Percentiles rank a stretch among this genome's conserved stretches.
phyloP scores from a whole-genome alignment of 768 basidiomycete genomes.

The Boletus sp. region DNA sequence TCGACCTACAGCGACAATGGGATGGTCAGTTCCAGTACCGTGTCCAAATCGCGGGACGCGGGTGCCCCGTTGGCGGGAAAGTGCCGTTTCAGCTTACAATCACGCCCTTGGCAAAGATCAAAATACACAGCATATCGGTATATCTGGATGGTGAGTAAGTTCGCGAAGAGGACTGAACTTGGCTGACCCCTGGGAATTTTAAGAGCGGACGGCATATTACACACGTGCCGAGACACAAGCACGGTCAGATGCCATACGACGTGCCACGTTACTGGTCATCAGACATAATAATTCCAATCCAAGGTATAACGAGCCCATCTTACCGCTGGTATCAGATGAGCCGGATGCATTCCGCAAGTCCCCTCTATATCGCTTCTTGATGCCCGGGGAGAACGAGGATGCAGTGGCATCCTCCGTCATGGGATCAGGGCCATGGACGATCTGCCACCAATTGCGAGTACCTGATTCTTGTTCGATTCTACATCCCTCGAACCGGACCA shows the following conservation, averaged over 20 bases:
- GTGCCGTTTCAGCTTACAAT: slow-evolving; percentile 79
- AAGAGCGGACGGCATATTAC: slow-evolving; percentile 82
- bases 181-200: background rate
- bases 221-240: slow-evolving; percentile 63
- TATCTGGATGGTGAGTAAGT: slow-evolving; percentile 70
- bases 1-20: slow-evolving; percentile 88
- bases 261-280: slow-evolving; percentile 61
- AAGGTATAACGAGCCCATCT: slow-evolving; percentile 55
- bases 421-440: slow-evolving; percentile 86
- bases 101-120: slow-evolving; percentile 81
- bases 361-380: slow-evolving; percentile 55
- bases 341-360: slow-evolving; percentile 60
- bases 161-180: background rate
- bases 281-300: slow-evolving; percentile 41
- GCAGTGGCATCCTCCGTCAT: slow-evolving; percentile 58
- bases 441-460: slow-evolving; percentile 65
- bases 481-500: slow-evolving; percentile 67
- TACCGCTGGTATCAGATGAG: slow-evolving; percentile 76
- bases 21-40: slow-evolving; percentile 83
- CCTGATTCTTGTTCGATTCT: slow-evolving; percentile 61
- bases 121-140: slow-evolving; percentile 69
- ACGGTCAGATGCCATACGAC: slow-evolving; percentile 62
- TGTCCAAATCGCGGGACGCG: slow-evolving; percentile 68
- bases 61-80: slow-evolving; percentile 78
- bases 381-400: slow-evolving; percentile 48